Evolutionary conservation across 768 basidiomycete genomes (phyloP), one percentile per base, ranked within the genome.

Genomic region (Russula sp.): DNA sequence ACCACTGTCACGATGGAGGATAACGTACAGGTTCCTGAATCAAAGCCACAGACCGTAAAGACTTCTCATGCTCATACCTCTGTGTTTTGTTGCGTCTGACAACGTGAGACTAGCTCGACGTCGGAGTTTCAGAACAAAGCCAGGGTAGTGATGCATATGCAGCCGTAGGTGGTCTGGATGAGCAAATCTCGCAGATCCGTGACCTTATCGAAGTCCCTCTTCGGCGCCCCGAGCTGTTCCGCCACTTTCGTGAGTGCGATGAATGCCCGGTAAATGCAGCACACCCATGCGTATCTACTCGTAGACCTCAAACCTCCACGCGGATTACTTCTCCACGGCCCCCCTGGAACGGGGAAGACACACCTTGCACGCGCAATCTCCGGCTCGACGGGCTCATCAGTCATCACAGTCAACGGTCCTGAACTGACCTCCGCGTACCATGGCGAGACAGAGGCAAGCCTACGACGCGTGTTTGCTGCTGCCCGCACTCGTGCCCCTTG

Each of bases 271-370:
- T 5, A 1, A 36, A 29, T 14, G 10, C 35, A 45, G n/a, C n/a
- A 35, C 13, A 13, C 18, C 48, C 7, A n/a, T 6, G 45, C 20
- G 36, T 29, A 42, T 51, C 13, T 25, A n/a, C 52, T 63, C n/a
- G 58, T 58, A 83, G 93, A 90, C 39, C 79, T 99, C n/a, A 94
- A 90, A 68, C 95, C 96, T 16, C 95, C 96, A n/a, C 85, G 91
- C 49, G 97, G 97, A 5, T 88, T 98, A 48, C 81, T 98, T 20
- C 82, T 99, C 1, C 88, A 98, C 72, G 97, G 97, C 11, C 95
- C 94, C 11, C 93, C 97, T 3, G 97, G 97, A 41, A 98, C 97
- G 9, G 97, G 97, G 16, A 99, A 99, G 75, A 99, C 97, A 0
- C 93, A 97, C 70, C 78, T 99, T 2, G 96, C 97, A 11, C 86